Conservation (phyloP, 495 filamentous ascomycete genomes). For the Penicillium pancosmium region DNA sequence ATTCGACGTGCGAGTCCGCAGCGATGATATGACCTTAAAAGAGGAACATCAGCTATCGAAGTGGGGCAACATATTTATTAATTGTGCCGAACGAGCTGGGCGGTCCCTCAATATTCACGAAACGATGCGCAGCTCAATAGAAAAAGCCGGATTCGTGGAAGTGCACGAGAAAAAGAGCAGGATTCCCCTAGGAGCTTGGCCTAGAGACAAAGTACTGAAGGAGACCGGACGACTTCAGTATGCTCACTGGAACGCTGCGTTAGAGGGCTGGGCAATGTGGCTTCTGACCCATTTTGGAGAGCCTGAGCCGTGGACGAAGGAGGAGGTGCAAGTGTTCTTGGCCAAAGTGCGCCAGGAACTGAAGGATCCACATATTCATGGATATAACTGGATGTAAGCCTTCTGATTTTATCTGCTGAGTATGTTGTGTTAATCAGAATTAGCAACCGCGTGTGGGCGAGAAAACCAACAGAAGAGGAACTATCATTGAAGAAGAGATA, state of each 20-base stretch:
- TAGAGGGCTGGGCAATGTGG: constrained; percentile 4
- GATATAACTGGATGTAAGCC: neutral
- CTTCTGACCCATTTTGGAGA: neutral
- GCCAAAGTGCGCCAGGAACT: neutral
- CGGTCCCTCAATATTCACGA: neutral
- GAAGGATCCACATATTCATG: neutral
- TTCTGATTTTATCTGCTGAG: neutral
- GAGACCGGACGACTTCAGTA: neutral
- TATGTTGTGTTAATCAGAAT: neutral
- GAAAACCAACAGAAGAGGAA: constrained; percentile 1
- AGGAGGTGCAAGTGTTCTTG: neutral
- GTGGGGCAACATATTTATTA: constrained; percentile 1
- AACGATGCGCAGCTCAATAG: constrained; percentile 1
- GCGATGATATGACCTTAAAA: constrained; percentile 42
- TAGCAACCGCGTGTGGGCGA: constrained; percentile 3
- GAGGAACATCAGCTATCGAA: neutral
- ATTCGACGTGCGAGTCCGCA: constrained; percentile 33
- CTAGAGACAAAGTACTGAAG: neutral
- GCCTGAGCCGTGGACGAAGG: neutral
- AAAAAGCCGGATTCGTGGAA: constrained; percentile 1
- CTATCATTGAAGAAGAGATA: neutral
- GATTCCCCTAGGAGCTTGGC: neutral
- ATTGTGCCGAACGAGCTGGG: neutral
- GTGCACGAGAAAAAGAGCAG: constrained; percentile 2
- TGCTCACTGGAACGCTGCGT: constrained; percentile 1